Conservation (phyloP, 768 basidiomycete species). For the Tylopilus felleus region DNA sequence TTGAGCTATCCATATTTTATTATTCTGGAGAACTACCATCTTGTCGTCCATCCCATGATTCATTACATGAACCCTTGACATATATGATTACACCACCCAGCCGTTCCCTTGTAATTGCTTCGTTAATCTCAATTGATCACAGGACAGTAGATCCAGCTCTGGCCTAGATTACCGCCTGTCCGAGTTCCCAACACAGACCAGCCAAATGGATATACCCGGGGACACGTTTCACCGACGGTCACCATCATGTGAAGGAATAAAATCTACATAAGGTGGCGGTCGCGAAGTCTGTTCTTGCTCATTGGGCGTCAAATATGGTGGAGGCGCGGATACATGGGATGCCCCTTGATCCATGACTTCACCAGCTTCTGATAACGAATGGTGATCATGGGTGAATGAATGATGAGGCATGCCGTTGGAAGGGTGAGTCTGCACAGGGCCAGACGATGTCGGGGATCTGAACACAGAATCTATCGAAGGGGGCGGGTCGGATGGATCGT, state of each 20-base stretch:
- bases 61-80: constrained; percentile 19
- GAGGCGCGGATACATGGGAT: constrained; percentile 62
- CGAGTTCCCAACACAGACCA: background rate
- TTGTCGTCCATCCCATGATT: constrained; percentile 19
- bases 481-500: constrained; percentile 85
- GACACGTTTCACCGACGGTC: constrained; percentile 11
- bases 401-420: constrained; percentile 31
- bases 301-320: constrained; percentile 62
- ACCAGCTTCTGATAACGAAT: constrained; percentile 32
- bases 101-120: constrained; percentile 28
- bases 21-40: constrained; percentile 15
- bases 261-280: constrained; percentile 66
- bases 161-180: background rate
- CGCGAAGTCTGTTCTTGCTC: constrained; percentile 52
- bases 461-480: constrained; percentile 86
- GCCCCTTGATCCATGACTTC: constrained; percentile 35
- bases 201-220: background rate
- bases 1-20: constrained; percentile 37
- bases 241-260: constrained; percentile 17
- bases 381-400: constrained; percentile 31
- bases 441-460: constrained; percentile 34
- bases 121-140: constrained; percentile 22
- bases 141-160: constrained; percentile 7
- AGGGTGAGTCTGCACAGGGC: constrained; percentile 14
- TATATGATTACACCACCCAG: constrained; percentile 23